Percentiles rank a stretch among this genome's conserved stretches.
phyloP scores from a whole-genome alignment of 164 flowering plant species.

The Tinospora cordifolia region DNA sequence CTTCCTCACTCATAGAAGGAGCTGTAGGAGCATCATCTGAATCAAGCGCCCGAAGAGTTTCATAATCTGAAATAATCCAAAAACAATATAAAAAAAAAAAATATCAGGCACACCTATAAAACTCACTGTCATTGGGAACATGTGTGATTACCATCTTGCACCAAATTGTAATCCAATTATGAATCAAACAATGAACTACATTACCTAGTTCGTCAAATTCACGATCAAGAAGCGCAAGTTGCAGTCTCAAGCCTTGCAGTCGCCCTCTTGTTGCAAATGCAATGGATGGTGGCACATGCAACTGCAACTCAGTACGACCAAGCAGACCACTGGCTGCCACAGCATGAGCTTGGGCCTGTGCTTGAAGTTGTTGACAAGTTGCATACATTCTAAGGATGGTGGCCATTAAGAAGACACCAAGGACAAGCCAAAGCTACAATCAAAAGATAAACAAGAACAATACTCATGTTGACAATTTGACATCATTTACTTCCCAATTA shows the following conservation, averaged over 20 bases:
- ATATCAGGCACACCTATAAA: neutral
- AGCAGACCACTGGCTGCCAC: constrained; percentile 77
- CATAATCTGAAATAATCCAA: constrained; percentile 58
- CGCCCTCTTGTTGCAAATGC: constrained; percentile 90
- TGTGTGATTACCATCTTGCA: neutral
- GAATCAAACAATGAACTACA: neutral
- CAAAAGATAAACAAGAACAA: constrained; percentile 1
- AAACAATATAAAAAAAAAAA: too few species aligned
- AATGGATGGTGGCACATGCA: constrained; percentile 88
- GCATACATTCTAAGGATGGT: constrained; percentile 92
- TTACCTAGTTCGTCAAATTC: constrained; percentile 97
- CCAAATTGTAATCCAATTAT: neutral
- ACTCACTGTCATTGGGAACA: neutral
- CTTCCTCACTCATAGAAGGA: constrained; percentile 90
- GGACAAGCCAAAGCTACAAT: constrained; percentile 83
- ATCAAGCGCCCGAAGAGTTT: constrained; percentile 68
- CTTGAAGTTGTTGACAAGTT: constrained; percentile 96
- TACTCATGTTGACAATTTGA: neutral
- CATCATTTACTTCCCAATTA: neutral
- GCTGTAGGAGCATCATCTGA: constrained; percentile 43
- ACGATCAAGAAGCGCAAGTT: constrained; percentile 98
- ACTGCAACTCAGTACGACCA: constrained; percentile 77
- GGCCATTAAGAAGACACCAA: constrained; percentile 86
- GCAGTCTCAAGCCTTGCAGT: constrained; percentile 82
- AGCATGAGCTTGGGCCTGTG: constrained; percentile 88